Base-by-base conservation (phyloP, 768 basidiomycete genomes). In the Lactifluus rugatus region DNA sequence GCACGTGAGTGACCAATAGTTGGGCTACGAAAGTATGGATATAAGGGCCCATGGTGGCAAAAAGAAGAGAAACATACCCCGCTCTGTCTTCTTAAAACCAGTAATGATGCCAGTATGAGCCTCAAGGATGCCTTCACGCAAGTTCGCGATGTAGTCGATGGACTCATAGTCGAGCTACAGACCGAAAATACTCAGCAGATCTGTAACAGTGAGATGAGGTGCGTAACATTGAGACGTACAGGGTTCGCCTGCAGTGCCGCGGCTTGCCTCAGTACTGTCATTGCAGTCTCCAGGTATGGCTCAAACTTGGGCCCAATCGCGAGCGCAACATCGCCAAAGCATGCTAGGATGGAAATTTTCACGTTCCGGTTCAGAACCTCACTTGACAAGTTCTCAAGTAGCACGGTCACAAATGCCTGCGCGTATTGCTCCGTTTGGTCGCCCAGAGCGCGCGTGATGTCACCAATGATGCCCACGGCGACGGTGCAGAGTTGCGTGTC, bases 401-500 rank as follows among this genome's bases (percentile, higher is more conserved):
- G 76, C 16, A 90, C 90, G 11, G 82, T 86, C 89, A 99, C 96
- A 76, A 99, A 94, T 3, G 84, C 77, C 58, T 81, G 78, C 39
- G 92, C 85, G 70, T 93, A 97, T 65, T 87, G 85, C 1, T 81
- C 80, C 57, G 86, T 86, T 67, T 84, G 81, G 57, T 92, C 88
- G 46, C 91, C 88, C 19, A 98, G 80, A 1, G 93, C 94, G 54
- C 95, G 89, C n/a, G 93, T 91, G 54, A 98, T 84, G 66, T 99
- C 96, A 8, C 93, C 93, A 55, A 97, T 90, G 64, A 96, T 83
- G 64, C 95, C 95, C 48, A 98, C 90, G 16, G 93, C 93, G 54
- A 97, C 92, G 7, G 86, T 93, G 75, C 93, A 96, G 23, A 98
- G 78, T 67, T 96, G 93, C 42, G 91, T 90, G 72, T 98, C 96